Base-by-base conservation (phyloP, 2,329 filamentous ascomycete genomes). In the Colletotrichum phormii region DNA sequence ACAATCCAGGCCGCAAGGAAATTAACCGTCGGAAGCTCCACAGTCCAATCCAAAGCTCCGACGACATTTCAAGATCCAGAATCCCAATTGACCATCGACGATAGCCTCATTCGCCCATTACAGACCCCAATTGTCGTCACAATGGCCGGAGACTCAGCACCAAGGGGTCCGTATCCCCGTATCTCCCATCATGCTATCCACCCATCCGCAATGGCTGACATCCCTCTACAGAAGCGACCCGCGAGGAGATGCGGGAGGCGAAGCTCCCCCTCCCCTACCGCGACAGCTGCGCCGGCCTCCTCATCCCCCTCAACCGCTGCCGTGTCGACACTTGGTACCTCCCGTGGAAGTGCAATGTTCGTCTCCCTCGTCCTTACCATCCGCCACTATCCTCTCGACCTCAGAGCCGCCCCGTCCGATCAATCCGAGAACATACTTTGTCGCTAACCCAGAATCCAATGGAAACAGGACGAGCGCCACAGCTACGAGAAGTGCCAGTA, bases 401-500 rank as follows among this genome's bases (percentile, higher is more conserved):
- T 31, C 61, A 24, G 31, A 13, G 6, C 2, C 12, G 54, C 6
- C 29, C 22, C 12, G 26, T 22, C 46, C 57, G 55, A 54, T 29
- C 0, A 71, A 9, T 57, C 70, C n/a, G 24, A 57, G 11, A 22
- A 35, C 49, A 46, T 22, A 51, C 13, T 54, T 61, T 15, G 13
- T 42, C 68, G 71, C 71, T 75, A 66, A 73, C 65, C 22, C 4
- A 49, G 29, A 2, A 13, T 67, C 42, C 7, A 71, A 61, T 54
- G 4, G 37, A 49, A 71, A 72, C 81, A 98, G 97, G 92, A 95
- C 83, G 97, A 99, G 89, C 90, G 97, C 87, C 97, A 99, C 86
- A 93, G 92, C 81, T 99, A 99, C 89, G 97, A 99, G 84, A 98
- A 98, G 85, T 99, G 97, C 90, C 97, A 99, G 82, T 99, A 99